Conservation (phyloP, 2,329 filamentous ascomycete genomes). For the Aulographum hederae region DNA sequence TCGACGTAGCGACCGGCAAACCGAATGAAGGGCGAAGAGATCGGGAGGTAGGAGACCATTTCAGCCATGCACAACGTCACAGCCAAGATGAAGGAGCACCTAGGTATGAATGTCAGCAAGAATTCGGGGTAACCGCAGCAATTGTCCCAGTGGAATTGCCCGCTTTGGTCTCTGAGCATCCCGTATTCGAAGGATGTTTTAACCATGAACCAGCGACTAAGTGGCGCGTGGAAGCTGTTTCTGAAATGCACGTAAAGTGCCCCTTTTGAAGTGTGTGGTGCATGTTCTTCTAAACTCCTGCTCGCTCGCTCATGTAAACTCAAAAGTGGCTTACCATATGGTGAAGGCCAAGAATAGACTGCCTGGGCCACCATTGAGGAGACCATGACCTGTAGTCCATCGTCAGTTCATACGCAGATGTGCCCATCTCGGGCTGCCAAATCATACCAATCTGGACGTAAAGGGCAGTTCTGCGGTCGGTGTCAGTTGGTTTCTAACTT, state of each 20-base stretch:
- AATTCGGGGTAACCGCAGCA: conserved; percentile 1
- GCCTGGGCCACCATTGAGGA: conserved; percentile 28
- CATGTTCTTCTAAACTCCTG: too few relatives aligned
- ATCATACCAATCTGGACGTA: conserved; percentile 30
- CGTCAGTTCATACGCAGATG: too few relatives aligned
- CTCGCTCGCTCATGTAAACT: too few relatives aligned
- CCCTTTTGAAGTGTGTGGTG: too few relatives aligned
- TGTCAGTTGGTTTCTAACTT: neutral
- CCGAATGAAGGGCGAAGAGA: conserved; percentile 61
- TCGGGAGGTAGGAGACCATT: conserved; percentile 61
- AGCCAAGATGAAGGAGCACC: conserved; percentile 23
- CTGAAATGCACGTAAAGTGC: too few relatives aligned
- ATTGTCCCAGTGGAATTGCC: neutral
- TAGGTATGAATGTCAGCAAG: conserved; percentile 7
- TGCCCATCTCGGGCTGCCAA: too few relatives aligned
- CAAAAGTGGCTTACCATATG: too few relatives aligned
- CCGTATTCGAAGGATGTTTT: too few relatives aligned
- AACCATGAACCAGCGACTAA: neutral
- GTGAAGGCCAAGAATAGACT: conserved; percentile 27
- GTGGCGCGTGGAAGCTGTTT: conserved; percentile 7
- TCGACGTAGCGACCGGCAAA: conserved; percentile 62
- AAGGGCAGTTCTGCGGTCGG: conserved; percentile 17
- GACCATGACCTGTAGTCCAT: too few relatives aligned
- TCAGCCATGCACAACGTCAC: conserved; percentile 40
- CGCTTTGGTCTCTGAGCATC: neutral